phyloP scores from a whole-genome alignment of 2,329 filamentous ascomycete genomes.

The Fulvia fulva region DNA sequence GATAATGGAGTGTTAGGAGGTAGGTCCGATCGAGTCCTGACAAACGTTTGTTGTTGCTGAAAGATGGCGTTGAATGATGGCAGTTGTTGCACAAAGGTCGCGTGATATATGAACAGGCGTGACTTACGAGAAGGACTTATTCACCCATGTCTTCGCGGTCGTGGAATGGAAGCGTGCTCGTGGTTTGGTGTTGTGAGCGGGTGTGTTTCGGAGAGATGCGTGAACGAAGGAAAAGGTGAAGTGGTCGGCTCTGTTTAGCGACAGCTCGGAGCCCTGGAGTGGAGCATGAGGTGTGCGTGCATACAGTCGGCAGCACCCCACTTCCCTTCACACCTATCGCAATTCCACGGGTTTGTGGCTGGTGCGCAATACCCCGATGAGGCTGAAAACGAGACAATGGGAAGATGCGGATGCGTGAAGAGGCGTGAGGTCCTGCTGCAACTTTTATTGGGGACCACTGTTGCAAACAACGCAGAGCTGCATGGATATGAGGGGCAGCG shows the following conservation, averaged over 20 bases:
- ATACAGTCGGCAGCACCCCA: not conserved
- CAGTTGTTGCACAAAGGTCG: not conserved
- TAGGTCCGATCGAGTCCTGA: not conserved
- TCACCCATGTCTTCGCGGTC: conserved; percentile 1
- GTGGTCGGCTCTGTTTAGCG: not conserved
- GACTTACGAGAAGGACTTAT: conserved; percentile 1
- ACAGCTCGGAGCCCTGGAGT: not conserved
- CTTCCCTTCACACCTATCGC: not conserved
- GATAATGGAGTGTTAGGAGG: not conserved
- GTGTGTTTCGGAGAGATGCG: not conserved
- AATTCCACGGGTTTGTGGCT: not conserved
- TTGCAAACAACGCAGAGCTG: not conserved
- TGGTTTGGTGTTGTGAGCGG: not conserved
- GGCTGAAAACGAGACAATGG: not conserved
- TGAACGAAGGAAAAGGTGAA: not conserved
- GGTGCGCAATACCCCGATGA: not conserved
- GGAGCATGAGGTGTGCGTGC: not conserved
- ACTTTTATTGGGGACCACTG: not conserved
- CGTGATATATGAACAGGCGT: not conserved
- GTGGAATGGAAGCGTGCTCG: not conserved
- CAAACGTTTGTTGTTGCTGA: not conserved
- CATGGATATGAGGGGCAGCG: not conserved
- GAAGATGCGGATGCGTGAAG: not conserved
- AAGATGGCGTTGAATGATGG: not conserved
- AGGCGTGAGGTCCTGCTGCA: not conserved